phyloP scores from a whole-genome alignment of 208 protist species.

The Giardia muris region DNA sequence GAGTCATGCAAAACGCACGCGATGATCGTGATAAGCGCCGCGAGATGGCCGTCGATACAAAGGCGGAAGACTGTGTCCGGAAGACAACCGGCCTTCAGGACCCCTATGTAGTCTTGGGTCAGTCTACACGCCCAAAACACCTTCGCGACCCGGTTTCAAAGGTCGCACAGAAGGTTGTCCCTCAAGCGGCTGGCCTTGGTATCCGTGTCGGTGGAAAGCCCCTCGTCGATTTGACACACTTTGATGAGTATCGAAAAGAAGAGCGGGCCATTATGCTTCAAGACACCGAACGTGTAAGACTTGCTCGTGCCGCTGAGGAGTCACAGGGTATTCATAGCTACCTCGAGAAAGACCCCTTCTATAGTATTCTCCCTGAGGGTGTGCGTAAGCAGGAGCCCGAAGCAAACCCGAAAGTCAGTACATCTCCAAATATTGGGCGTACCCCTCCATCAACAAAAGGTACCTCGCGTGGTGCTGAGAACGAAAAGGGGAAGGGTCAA shows the following conservation, averaged over 20 bases:
- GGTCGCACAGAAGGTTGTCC: background rate
- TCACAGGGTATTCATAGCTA: no score
- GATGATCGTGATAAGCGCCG: background rate
- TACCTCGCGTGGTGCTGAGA: background rate
- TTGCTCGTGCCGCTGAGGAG: no score
- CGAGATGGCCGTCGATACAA: background rate
- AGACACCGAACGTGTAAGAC: no score
- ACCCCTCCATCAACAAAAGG: background rate
- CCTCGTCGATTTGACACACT: background rate
- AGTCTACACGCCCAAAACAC: background rate
- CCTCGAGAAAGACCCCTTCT: background rate
- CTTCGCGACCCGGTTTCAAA: background rate
- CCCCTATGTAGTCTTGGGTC: background rate
- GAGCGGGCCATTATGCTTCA: background rate
- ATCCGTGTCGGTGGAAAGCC: background rate
- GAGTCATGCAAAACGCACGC: background rate
- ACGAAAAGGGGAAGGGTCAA: background rate
- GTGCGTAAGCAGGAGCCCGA: background rate
- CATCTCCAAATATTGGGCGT: background rate
- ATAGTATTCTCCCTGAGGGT: background rate
- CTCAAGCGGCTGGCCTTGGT: background rate
- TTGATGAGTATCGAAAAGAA: background rate
- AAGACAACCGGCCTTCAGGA: background rate
- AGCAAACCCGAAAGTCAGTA: background rate
- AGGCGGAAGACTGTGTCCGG: background rate